Evolutionary conservation across 2,329 filamentous ascomycete species (phyloP).

Genomic region (Colletotrichum neosansevieriae): DNA sequence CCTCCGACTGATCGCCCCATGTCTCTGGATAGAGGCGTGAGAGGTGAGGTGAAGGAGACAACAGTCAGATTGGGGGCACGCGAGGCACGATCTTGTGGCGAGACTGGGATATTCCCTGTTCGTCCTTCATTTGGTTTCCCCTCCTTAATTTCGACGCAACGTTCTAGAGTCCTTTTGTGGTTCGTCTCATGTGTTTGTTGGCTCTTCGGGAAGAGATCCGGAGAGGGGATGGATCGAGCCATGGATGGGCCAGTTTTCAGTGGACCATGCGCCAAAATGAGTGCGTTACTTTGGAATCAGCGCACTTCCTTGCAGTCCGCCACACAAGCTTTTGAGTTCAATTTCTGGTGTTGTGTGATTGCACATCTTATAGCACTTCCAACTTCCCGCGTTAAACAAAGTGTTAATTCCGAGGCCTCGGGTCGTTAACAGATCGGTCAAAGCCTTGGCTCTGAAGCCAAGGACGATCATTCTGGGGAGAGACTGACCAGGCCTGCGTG

Average conservation of each 20-base stretch:
- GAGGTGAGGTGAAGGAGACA: slow-evolving; percentile 9
- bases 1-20: slow-evolving; percentile 22
- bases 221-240: background rate
- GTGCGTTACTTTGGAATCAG: slow-evolving; percentile 22
- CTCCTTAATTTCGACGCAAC: slow-evolving; percentile 23
- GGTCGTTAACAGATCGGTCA: background rate
- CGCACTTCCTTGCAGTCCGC: background rate
- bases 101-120: slow-evolving; percentile 24
- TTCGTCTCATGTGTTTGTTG: slow-evolving; percentile 19
- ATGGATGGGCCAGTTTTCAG: slow-evolving; percentile 2
- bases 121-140: slow-evolving; percentile 23
- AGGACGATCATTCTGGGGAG: slow-evolving; percentile 34
- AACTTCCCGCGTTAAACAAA: background rate
- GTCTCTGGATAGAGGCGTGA: background rate
- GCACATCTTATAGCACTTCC: background rate
- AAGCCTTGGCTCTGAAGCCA: slow-evolving; percentile 31
- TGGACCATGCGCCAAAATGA: slow-evolving; percentile 18
- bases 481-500: slow-evolving; percentile 13
- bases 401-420: background rate
- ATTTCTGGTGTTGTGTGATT: too few relatives aligned
- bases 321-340: background rate
- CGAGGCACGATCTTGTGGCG: slow-evolving; percentile 3
- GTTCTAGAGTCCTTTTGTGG: slow-evolving; percentile 13
- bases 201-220: slow-evolving; percentile 2
- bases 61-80: slow-evolving; percentile 5